Evolutionary conservation across 192 early-diverging fungal genomes (phyloP), one percentile per base, ranked within the genome.

Genomic region (Phlyctochytrium planicorne): DNA sequence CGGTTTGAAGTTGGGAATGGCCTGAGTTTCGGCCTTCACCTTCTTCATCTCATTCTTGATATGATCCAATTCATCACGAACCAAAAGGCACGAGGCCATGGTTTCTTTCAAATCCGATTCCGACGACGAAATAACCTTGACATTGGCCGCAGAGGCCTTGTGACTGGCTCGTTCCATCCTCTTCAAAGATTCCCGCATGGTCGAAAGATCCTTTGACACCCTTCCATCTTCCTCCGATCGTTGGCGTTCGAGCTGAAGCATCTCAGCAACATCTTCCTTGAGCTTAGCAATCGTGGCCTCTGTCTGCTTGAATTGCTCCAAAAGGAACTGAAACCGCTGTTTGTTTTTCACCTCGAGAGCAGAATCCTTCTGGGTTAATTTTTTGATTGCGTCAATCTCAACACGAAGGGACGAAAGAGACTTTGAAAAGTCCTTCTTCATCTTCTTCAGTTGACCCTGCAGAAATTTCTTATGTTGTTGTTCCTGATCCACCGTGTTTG

Each of bases 301-400:
- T 6, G 6, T 27, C 27, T 57, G 55, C 25, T 25, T 10, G 27
- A 57, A 10, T 27, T 25, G 55, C 55, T 57, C 55, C 10, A 20
- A 10, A 29, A 57, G 55, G 12, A 27, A 10, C 20, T 57, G 55
- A 29, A 57, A 12, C 14, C 55, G 55, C 55, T 57, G 55, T 25
- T 29, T 14, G 12, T 4, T 20, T 29, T 57, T 57, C 6, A 29
- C 25, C 55, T 57, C 55, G 27, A 57, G 16, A 6, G 25, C 16
- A 4, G 55, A 14, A 27, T 57, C 55, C 25, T 57, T 57, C 14
- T 12, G 14, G 20, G 27, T 57, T 4, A 25, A 57, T 10, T 27
- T 12, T 27, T 57, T 57, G 4, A 57, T 14, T 4, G 55, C 27
- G 27, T 57, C 55, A 27, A 57, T 57, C 55, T 57, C 55, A 6